Evolutionary conservation across 225 moss, liverwort and hornwort genomes (phyloP).

Genomic region (Marchantia polymorpha): DNA sequence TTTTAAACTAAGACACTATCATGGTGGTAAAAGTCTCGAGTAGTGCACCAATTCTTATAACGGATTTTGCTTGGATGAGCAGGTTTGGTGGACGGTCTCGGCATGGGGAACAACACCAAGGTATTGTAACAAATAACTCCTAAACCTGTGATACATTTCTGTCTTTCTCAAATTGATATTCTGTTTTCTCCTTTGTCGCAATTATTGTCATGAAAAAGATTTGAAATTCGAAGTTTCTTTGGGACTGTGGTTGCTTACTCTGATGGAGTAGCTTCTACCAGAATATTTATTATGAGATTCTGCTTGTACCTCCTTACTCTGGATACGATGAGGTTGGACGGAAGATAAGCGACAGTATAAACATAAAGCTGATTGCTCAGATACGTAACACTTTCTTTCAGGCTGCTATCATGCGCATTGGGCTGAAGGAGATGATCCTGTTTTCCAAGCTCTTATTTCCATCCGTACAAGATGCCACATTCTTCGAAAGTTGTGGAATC

Average conservation of each 20-base stretch:
- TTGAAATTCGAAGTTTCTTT: no score
- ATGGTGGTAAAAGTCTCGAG: background rate
- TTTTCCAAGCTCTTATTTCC: slow-evolving; percentile 63
- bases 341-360: background rate
- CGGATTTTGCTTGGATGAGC: slow-evolving; percentile 11
- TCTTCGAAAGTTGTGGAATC: slow-evolving; percentile 72
- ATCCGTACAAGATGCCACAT: slow-evolving; percentile 58
- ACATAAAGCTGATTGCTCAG: background rate
- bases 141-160: background rate
- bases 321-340: background rate
- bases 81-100: slow-evolving; percentile 72
- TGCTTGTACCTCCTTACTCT: background rate
- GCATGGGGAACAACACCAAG: slow-evolving; percentile 76
- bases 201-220: no score
- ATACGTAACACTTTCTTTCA: slow-evolving; percentile 19
- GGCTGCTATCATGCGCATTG: slow-evolving; percentile 73
- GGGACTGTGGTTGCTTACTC: background rate
- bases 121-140: slow-evolving; percentile 14
- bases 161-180: no score
- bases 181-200: no score
- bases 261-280: background rate
- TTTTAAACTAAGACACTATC: background rate
- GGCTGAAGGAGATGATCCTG: slow-evolving; percentile 59
- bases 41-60: background rate
- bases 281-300: background rate